These are phyloP conservation scores for Ophiosphaerella narmari DNA, from an alignment of 2,329 filamentous ascomycete genomes.

Conservation along the genomic window DNA sequence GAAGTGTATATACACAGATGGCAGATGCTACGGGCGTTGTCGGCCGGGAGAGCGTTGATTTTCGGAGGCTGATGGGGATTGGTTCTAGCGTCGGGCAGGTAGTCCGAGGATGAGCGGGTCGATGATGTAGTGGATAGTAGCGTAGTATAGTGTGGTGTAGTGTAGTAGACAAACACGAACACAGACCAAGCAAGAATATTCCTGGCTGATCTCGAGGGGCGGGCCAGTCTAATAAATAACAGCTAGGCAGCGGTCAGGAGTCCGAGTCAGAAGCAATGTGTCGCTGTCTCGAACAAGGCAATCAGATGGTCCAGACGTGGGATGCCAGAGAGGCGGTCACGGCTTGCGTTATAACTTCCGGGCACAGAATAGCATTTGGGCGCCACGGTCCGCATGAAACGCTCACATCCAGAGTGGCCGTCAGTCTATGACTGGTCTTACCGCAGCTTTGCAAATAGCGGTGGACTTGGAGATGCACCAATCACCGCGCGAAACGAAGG, in stretches of 20 bases:
- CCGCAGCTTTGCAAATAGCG: conserved; percentile 4
- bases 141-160: conserved; percentile 21
- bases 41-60: conserved; percentile 21
- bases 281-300: conserved; percentile 32
- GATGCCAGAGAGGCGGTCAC: conserved; percentile 30
- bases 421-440: conserved; percentile 34
- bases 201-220: conserved; percentile 8
- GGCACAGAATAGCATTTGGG: conserved; percentile 25
- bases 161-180: not conserved
- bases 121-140: conserved; percentile 33
- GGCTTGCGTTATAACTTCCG: conserved; percentile 39
- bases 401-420: conserved; percentile 18
- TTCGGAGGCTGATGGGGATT: conserved; percentile 15
- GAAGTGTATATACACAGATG: conserved; percentile 27
- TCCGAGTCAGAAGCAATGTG: conserved; percentile 41
- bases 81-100: conserved; percentile 31
- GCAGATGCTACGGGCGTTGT: conserved; percentile 23
- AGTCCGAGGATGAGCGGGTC: conserved; percentile 30
- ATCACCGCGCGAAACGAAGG: not conserved
- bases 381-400: conserved; percentile 32
- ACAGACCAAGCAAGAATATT: not conserved
- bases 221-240: conserved; percentile 13
- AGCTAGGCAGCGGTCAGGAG: conserved; percentile 32
- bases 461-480: conserved; percentile 10
- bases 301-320: conserved; percentile 40